Conservation (phyloP, 768 basidiomycete genomes). For the Scleroderma bovista region DNA sequence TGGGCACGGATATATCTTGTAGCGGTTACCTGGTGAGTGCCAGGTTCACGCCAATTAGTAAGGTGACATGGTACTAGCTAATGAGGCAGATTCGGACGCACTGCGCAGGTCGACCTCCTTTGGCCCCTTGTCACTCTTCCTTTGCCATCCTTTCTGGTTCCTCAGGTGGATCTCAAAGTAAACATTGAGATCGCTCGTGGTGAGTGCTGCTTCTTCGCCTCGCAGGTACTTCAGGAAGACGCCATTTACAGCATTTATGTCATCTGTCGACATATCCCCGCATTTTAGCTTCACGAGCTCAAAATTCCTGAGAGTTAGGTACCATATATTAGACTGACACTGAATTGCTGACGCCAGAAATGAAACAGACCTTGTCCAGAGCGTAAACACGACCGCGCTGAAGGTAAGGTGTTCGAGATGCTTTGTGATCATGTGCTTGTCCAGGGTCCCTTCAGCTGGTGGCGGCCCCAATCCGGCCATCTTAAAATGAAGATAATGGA, state of each 20-base stretch:
- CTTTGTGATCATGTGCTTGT: background rate
- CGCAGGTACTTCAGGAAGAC: conserved; percentile 4
- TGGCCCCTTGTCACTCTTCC: conserved; percentile 18
- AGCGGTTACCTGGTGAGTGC: conserved; percentile 1
- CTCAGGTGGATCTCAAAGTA: conserved; percentile 17
- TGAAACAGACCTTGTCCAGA: conserved; percentile 5
- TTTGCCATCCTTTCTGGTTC: conserved; percentile 23
- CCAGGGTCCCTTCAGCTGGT: background rate
- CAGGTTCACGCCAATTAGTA: background rate
- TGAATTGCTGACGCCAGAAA: background rate
- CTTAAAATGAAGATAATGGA: background rate
- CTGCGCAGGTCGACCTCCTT: conserved; percentile 14
- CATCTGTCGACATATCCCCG: conserved; percentile 12
- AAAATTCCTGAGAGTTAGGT: conserved; percentile 29
- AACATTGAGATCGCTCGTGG: conserved; percentile 5
- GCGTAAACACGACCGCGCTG: background rate
- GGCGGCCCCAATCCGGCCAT: background rate
- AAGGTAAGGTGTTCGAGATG: background rate
- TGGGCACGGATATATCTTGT: background rate
- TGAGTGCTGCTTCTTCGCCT: background rate
- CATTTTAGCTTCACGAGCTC: conserved; percentile 24
- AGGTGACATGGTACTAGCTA: background rate
- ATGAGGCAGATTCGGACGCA: background rate
- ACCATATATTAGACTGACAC: background rate
- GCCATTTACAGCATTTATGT: background rate